phyloP scores from a whole-genome alignment of 75 land plant genomes.

The Selaginella tamariscina region DNA sequence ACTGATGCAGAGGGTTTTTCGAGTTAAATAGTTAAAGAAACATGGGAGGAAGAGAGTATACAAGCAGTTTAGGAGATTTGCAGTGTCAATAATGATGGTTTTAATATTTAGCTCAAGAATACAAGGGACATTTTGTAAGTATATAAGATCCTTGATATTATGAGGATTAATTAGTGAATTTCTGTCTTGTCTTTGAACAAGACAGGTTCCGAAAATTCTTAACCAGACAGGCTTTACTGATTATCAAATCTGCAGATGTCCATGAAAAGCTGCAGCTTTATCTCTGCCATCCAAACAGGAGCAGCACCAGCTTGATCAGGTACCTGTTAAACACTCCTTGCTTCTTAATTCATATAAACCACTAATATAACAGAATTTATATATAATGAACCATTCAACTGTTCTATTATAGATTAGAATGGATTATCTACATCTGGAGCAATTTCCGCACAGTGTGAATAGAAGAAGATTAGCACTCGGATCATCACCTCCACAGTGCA shows the following conservation, averaged over 20 bases:
- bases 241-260: conserved; percentile 1
- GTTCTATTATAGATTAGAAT: too few species aligned
- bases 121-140: too few species aligned
- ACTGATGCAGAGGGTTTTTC: too few species aligned
- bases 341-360: neutral
- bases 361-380: too few species aligned
- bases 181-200: neutral
- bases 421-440: neutral
- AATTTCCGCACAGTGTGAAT: neutral
- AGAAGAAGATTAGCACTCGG: conserved; percentile 5
- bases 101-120: too few species aligned
- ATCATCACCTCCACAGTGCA: conserved; percentile 10
- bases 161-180: too few species aligned
- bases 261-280: neutral
- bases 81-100: too few species aligned
- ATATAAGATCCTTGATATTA: too few species aligned
- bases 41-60: too few species aligned
- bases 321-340: neutral
- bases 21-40: too few species aligned
- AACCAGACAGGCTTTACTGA: neutral
- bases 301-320: neutral
- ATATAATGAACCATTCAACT: too few species aligned
- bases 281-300: neutral
- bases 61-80: too few species aligned
- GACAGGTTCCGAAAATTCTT: neutral